Evolutionary conservation across 306 rosid species (phyloP).

Genomic region (Casuarina glauca): DNA sequence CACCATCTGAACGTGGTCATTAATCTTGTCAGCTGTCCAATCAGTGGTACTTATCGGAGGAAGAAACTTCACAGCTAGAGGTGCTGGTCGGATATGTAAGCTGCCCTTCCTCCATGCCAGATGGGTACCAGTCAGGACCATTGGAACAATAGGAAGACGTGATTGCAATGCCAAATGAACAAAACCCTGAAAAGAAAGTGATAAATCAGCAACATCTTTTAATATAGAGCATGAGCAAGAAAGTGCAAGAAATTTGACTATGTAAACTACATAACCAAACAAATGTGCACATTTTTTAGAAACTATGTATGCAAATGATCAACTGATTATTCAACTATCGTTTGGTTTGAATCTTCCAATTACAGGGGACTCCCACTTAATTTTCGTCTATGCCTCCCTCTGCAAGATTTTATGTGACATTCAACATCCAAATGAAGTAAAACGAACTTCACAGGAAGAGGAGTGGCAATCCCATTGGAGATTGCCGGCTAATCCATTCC

Average conservation of each 20-base stretch:
- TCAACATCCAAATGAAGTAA: not conserved
- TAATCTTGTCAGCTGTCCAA: slow-evolving; percentile 53
- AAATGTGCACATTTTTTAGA: not conserved
- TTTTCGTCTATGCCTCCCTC: not conserved
- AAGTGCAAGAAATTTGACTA: not conserved
- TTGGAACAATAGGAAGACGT: slow-evolving; percentile 58
- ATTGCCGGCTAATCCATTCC: not conserved
- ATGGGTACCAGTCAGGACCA: slow-evolving; percentile 59
- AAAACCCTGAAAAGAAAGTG: slow-evolving; percentile 52
- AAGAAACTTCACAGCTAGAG: slow-evolving; percentile 50
- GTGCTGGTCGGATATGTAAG: slow-evolving; percentile 51
- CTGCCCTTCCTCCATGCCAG: slow-evolving; percentile 66
- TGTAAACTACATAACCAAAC: not conserved
- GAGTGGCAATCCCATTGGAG: not conserved
- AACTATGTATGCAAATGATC: not conserved
- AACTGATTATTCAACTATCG: not conserved
- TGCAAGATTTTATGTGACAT: not conserved
- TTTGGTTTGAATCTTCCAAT: not conserved
- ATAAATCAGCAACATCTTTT: not conserved
- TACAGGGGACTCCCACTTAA: not conserved
- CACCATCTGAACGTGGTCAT: slow-evolving; percentile 39
- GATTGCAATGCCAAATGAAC: slow-evolving; percentile 67
- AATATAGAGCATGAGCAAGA: not conserved
- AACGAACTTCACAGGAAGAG: not conserved
- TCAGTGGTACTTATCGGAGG: slow-evolving; percentile 50